A percentile compares a stretch with the other conserved stretches of the same genome.
Conservation (phyloP, 2,329 filamentous ascomycete species). For the Colletotrichum coccodes region DNA sequence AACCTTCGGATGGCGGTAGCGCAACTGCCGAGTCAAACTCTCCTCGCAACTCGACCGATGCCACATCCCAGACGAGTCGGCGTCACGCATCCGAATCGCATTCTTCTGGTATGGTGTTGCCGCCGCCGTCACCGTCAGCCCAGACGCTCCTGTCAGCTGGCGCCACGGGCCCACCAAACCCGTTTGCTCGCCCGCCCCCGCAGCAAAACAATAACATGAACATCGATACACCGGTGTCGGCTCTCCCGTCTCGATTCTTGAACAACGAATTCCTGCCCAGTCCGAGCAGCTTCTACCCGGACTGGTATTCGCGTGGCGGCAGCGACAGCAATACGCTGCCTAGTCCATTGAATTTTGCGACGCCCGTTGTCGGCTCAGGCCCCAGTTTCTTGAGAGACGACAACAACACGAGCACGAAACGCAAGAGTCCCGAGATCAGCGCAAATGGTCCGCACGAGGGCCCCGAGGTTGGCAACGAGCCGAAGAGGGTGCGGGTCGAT, state of each 20-base stretch:
- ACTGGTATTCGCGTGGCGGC: slow-evolving; percentile 81
- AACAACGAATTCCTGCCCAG: slow-evolving; percentile 88
- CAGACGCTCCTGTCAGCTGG: slow-evolving; percentile 89
- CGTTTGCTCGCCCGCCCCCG: slow-evolving; percentile 88
- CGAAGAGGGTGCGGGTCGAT: slow-evolving; percentile 65
- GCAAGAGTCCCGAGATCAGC: slow-evolving; percentile 66
- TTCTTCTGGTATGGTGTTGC: slow-evolving; percentile 77
- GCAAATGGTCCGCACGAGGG: slow-evolving; percentile 52
- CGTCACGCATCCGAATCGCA: slow-evolving; percentile 63
- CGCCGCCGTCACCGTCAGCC: slow-evolving; percentile 91
- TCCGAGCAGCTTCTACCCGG: slow-evolving; percentile 90
- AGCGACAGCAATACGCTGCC: slow-evolving; percentile 86
- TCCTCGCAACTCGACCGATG: slow-evolving; percentile 67
- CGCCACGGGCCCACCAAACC: slow-evolving; percentile 91
- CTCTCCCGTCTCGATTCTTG: slow-evolving; percentile 90
- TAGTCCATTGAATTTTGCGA: slow-evolving; percentile 92
- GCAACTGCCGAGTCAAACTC: slow-evolving; percentile 78
- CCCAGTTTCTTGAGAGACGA: slow-evolving; percentile 73
- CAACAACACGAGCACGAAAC: slow-evolving; percentile 50
- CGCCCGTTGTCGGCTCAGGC: slow-evolving; percentile 73
- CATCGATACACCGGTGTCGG: slow-evolving; percentile 82
- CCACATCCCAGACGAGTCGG: slow-evolving; percentile 64
- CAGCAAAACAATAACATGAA: slow-evolving; percentile 68
- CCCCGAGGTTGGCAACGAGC: slow-evolving; percentile 54
- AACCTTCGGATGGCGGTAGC: slow-evolving; percentile 80